A percentile compares a stretch with the other conserved stretches of the same genome.
phyloP scores from a whole-genome alignment of 2,329 filamentous ascomycete genomes.

The Aspergillus sp. region DNA sequence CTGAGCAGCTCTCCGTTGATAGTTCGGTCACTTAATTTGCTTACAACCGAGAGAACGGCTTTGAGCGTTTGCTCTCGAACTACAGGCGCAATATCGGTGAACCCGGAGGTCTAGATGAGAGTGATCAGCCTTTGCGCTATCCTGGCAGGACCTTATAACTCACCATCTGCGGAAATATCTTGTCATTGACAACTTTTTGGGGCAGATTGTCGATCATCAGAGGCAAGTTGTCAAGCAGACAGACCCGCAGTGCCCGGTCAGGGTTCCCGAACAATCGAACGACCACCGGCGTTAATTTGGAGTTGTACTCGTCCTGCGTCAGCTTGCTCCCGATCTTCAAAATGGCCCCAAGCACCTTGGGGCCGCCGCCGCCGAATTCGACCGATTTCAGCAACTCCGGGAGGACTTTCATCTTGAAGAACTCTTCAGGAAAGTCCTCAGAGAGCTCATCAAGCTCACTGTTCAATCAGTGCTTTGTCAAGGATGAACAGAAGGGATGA shows the following conservation, averaged over 20 bases:
- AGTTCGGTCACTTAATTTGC: conserved; percentile 81
- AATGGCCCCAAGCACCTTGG: conserved; percentile 78
- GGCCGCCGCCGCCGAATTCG: conserved; percentile 93
- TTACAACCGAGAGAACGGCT: conserved; percentile 76
- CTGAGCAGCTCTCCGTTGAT: conserved; percentile 89
- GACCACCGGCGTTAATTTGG: conserved; percentile 73
- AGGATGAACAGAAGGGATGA: not conserved
- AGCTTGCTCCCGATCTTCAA: conserved; percentile 87
- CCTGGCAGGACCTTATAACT: conserved; percentile 10
- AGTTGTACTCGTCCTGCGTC: conserved; percentile 79
- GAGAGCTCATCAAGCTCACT: conserved; percentile 73
- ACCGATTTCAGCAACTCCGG: conserved; percentile 96
- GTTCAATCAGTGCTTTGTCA: conserved; percentile 14
- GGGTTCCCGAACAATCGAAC: conserved; percentile 82
- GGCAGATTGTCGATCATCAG: conserved; percentile 84
- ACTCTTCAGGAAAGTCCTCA: conserved; percentile 94
- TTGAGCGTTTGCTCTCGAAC: conserved; percentile 95
- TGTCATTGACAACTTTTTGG: conserved; percentile 86
- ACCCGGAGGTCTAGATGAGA: conserved; percentile 66
- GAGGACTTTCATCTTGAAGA: conserved; percentile 93
- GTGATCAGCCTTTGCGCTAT: conserved; percentile 17
- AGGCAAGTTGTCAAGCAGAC: conserved; percentile 77
- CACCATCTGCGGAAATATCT: conserved; percentile 91
- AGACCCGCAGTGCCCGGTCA: conserved; percentile 85
- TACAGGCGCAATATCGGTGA: conserved; percentile 81